Conservation (phyloP, 2,329 filamentous ascomycete genomes). For the Tolypocladium paradoxum region DNA sequence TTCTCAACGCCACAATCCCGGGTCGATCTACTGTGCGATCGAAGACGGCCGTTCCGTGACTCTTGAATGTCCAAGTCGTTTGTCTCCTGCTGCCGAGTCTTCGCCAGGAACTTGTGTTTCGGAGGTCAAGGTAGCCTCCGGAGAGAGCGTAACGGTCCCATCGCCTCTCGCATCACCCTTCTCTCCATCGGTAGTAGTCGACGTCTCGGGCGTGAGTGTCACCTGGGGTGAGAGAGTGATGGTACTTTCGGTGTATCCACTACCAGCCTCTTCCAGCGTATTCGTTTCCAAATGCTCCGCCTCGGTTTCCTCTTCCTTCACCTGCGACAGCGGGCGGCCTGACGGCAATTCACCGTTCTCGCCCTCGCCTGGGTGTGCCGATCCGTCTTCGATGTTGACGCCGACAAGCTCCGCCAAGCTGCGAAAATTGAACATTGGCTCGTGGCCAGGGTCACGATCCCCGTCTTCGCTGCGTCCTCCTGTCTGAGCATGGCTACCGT, state of each 20-base stretch:
- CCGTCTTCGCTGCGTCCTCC: slow-evolving; percentile 34
- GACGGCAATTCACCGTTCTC: slow-evolving; percentile 14
- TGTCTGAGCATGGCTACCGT: slow-evolving; percentile 40
- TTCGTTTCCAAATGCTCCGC: slow-evolving; percentile 19
- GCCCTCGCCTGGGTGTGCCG: slow-evolving; percentile 19
- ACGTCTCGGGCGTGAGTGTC: slow-evolving; percentile 25
- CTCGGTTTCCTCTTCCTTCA: slow-evolving; percentile 24
- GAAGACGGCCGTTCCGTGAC: slow-evolving; percentile 22
- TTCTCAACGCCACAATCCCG: background rate
- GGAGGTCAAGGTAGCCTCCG: slow-evolving; percentile 37
- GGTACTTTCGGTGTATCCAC: background rate
- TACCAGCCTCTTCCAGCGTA: background rate
- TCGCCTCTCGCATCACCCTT: background rate
- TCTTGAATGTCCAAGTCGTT: slow-evolving; percentile 32
- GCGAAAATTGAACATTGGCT: slow-evolving; percentile 85
- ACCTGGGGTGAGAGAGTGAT: slow-evolving; percentile 3
- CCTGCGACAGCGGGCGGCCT: slow-evolving; percentile 22
- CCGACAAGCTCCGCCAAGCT: slow-evolving; percentile 80
- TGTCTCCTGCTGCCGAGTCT: slow-evolving; percentile 24
- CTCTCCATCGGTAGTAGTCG: slow-evolving; percentile 10
- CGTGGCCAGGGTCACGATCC: slow-evolving; percentile 43
- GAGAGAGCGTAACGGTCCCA: slow-evolving; percentile 12
- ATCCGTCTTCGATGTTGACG: slow-evolving; percentile 41
- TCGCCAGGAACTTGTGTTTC: slow-evolving; percentile 32
- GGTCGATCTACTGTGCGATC: slow-evolving; percentile 19